Conservation (phyloP, 805 yeast species). For the Spathaspora sp. region DNA sequence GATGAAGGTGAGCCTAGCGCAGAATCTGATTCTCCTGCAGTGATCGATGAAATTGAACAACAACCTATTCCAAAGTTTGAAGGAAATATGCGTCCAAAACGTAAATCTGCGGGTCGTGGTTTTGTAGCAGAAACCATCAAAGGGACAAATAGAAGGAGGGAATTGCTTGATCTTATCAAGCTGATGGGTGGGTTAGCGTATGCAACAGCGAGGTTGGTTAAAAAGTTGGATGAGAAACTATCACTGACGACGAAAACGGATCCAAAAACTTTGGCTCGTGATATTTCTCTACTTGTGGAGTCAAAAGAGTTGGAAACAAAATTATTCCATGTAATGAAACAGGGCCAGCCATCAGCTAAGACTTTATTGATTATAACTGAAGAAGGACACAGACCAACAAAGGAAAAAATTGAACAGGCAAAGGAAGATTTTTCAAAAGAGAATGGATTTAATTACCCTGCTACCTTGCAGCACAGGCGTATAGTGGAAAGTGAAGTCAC, state of each 20-base stretch:
- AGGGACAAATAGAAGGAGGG: constrained; percentile 25
- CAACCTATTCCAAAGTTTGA: not conserved
- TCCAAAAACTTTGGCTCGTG: constrained; percentile 36
- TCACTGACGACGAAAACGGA: constrained; percentile 29
- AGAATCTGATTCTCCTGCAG: not conserved
- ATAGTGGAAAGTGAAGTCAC: constrained; percentile 28
- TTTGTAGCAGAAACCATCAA: constrained; percentile 13
- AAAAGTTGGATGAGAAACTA: constrained; percentile 27
- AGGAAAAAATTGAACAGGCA: constrained; percentile 23
- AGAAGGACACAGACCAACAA: constrained; percentile 23
- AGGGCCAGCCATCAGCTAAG: constrained; percentile 26
- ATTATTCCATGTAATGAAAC: constrained; percentile 19
- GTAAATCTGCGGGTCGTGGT: not conserved
- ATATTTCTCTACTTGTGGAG: constrained; percentile 25
- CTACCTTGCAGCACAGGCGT: constrained; percentile 11
- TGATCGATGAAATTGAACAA: not conserved
- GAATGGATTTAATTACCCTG: constrained; percentile 14
- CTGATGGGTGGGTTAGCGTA: constrained; percentile 36
- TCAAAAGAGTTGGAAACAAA: constrained; percentile 18
- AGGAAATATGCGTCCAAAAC: not conserved
- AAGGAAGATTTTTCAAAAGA: constrained; percentile 23
- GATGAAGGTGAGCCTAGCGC: not conserved
- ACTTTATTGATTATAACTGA: constrained; percentile 29
- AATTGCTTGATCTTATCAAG: constrained; percentile 25
- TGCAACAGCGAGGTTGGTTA: constrained; percentile 30